A percentile compares a stretch with the other conserved stretches of the same genome.
Evolutionary conservation across 2,329 filamentous ascomycete species (phyloP).

Genomic region (Escovopsis sp.): DNA sequence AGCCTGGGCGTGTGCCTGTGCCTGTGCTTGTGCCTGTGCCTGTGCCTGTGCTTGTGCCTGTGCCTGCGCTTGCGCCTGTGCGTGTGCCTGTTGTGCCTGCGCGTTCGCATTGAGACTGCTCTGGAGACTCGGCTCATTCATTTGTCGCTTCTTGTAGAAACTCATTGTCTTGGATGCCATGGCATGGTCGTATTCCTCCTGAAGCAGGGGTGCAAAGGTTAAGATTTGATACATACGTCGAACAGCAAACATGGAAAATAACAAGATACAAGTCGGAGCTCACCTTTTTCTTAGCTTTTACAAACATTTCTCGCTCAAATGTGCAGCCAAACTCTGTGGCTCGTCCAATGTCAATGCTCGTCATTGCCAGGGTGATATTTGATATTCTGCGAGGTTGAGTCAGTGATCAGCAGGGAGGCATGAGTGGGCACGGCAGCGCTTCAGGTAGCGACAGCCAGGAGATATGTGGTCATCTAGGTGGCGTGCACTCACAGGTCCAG

Average conservation of each 20-base stretch:
- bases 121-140: conserved; percentile 32
- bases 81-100: conserved; percentile 22
- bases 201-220: background rate
- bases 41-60: conserved; percentile 25
- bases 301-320: conserved; percentile 33
- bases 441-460: background rate
- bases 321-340: conserved; percentile 26
- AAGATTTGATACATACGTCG: no score
- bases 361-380: conserved; percentile 32
- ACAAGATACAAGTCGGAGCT: no score
- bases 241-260: no score
- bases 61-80: conserved; percentile 17
- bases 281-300: conserved; percentile 33
- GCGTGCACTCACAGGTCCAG: conserved; percentile 24
- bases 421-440: background rate
- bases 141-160: conserved; percentile 34
- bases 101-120: conserved; percentile 32
- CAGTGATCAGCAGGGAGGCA: background rate
- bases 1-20: conserved; percentile 23
- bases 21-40: conserved; percentile 23
- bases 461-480: background rate
- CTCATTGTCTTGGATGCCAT: conserved; percentile 32
- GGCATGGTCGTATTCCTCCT: conserved; percentile 35
- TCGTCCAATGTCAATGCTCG: conserved; percentile 23
- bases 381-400: conserved; percentile 26